Conservation (phyloP, 768 basidiomycete genomes). For the Suillus subluteus region DNA sequence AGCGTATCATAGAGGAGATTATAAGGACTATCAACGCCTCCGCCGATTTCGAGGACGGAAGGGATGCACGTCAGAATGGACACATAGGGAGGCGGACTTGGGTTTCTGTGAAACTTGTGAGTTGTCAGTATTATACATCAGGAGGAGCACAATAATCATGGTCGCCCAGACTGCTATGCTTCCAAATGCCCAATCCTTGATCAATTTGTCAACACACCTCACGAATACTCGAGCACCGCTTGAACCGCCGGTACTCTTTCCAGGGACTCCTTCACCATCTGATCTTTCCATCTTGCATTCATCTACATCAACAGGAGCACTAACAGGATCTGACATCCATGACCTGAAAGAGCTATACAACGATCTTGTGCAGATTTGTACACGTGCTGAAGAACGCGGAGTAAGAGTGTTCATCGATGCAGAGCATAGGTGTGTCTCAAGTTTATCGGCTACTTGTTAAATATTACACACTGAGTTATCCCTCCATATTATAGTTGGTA, state of each 20-base stretch:
- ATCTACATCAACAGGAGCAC: conserved; percentile 21
- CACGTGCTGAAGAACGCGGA: conserved; percentile 58
- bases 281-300: conserved; percentile 59
- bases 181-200: conserved; percentile 61
- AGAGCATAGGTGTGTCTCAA: conserved; percentile 63
- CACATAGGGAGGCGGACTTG: conserved; percentile 62
- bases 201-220: conserved; percentile 64
- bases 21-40: conserved; percentile 76
- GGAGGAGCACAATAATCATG: not conserved
- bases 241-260: conserved; percentile 54
- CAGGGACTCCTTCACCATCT: conserved; percentile 62
- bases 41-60: conserved; percentile 74
- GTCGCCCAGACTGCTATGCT: conserved; percentile 64
- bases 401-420: conserved; percentile 84
- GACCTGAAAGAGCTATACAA: conserved; percentile 63
- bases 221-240: conserved; percentile 42
- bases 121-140: conserved; percentile 24
- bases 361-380: conserved; percentile 67
- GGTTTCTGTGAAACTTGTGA: conserved; percentile 84
- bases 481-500: conserved; percentile 50
- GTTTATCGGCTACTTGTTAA: not conserved
- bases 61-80: conserved; percentile 23
- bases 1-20: conserved; percentile 75
- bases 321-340: conserved; percentile 60
- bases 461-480: not conserved